phyloP scores from a whole-genome alignment of 257 asterid species.

The Eucommia ulmoides region DNA sequence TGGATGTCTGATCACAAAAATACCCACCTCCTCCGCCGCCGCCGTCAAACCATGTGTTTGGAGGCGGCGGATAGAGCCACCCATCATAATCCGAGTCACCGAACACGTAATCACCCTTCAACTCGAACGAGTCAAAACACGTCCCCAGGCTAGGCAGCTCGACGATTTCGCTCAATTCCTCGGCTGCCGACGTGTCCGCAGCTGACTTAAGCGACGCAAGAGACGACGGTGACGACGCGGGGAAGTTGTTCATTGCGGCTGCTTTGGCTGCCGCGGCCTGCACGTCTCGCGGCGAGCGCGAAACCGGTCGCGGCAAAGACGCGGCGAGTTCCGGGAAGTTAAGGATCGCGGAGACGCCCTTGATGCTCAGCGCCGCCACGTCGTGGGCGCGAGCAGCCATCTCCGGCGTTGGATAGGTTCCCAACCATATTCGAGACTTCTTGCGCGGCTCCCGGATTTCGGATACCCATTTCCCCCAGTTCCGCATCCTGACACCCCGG shows the following conservation, averaged over 20 bases:
- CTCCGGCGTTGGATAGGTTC: background rate
- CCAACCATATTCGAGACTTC: background rate
- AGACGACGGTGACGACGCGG: background rate
- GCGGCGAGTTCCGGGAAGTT: background rate
- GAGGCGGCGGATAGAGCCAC: background rate
- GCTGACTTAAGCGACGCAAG: background rate
- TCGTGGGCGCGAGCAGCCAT: background rate
- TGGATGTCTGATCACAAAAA: background rate
- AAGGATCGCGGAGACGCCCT: background rate
- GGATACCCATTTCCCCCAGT: background rate
- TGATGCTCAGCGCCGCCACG: background rate
- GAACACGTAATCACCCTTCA: background rate
- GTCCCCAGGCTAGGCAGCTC: background rate
- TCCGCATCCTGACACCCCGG: background rate
- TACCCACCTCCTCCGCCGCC: background rate
- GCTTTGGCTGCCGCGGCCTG: background rate
- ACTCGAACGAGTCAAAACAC: background rate
- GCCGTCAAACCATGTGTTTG: background rate
- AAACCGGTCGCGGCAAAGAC: background rate
- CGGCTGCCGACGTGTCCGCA: background rate
- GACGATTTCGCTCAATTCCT: background rate
- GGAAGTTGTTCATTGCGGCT: background rate
- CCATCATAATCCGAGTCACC: background rate
- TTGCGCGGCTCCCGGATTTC: background rate
- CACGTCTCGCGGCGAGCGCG: background rate